Evolutionary conservation across 2,329 filamentous ascomycete genomes (phyloP).

Genomic region (Pseudocercospora macadamiae): DNA sequence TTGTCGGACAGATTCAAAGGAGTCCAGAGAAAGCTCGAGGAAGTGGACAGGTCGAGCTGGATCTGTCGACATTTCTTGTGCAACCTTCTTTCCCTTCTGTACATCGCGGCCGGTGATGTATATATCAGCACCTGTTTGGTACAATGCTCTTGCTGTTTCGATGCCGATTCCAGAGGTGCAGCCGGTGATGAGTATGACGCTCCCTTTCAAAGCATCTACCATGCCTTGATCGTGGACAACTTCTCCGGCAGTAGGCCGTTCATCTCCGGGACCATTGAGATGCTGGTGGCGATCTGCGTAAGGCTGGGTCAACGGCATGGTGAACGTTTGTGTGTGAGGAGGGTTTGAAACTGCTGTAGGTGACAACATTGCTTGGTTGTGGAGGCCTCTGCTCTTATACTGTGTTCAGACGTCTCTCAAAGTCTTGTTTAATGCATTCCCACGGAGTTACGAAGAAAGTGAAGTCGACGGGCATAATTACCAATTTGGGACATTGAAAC

Average conservation of each 20-base stretch:
- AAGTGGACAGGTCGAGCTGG: slow-evolving; percentile 7
- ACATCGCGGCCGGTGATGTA: slow-evolving; percentile 46
- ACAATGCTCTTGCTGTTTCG: slow-evolving; percentile 45
- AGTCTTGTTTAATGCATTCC: too few relatives aligned
- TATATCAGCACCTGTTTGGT: slow-evolving; percentile 46
- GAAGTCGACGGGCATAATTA: too few relatives aligned
- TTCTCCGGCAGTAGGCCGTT: slow-evolving; percentile 5
- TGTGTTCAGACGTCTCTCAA: too few relatives aligned
- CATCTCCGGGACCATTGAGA: slow-evolving; percentile 18
- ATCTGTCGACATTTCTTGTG: not conserved
- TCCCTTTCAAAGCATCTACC: slow-evolving; percentile 35
- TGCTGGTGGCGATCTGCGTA: slow-evolving; percentile 3
- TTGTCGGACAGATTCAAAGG: slow-evolving; percentile 35
- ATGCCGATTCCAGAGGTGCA: slow-evolving; percentile 43
- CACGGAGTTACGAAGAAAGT: too few relatives aligned
- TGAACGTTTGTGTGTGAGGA: not conserved
- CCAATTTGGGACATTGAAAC: too few relatives aligned
- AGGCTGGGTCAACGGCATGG: not conserved
- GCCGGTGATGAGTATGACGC: slow-evolving; percentile 43
- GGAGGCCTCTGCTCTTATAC: too few relatives aligned
- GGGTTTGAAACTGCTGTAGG: not conserved
- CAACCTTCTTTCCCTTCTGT: slow-evolving; percentile 36
- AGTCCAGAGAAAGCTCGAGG: slow-evolving; percentile 4
- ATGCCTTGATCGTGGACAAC: slow-evolving; percentile 20
- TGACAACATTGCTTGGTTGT: too few relatives aligned